Percentiles rank a stretch among this genome's conserved stretches.
phyloP scores from a whole-genome alignment of 1,139 yeast genomes.

The Lodderomyces elongisporus region DNA sequence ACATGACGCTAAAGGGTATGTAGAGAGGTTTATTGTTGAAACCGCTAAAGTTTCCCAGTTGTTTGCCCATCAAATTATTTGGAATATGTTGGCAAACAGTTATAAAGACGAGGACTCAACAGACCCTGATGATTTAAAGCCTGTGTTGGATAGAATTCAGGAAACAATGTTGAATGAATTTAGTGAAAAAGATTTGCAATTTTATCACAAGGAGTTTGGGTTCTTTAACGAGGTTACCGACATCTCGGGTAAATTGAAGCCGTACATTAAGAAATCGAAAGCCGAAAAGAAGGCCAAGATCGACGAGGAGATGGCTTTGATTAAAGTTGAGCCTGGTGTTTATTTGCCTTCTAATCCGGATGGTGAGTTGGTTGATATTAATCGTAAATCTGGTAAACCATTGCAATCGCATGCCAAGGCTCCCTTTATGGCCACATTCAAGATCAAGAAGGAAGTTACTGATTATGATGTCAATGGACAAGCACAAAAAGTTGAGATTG shows the following conservation, averaged over 20 bases:
- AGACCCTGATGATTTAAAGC: conserved; percentile 78
- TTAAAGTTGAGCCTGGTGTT: conserved; percentile 75
- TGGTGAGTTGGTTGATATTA: conserved; percentile 88
- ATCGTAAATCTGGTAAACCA: conserved; percentile 91
- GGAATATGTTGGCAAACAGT: conserved; percentile 96
- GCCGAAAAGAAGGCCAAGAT: conserved; percentile 95
- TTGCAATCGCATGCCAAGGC: conserved; percentile 98
- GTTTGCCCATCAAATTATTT: conserved; percentile 95
- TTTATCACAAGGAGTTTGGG: conserved; percentile 77
- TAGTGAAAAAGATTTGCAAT: conserved; percentile 53
- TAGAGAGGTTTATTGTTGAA: conserved; percentile 82
- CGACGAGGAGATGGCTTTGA: conserved; percentile 89
- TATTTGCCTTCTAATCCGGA: conserved; percentile 96
- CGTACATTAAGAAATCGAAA: conserved; percentile 86
- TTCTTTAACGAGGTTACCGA: conserved; percentile 90
- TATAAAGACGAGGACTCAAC: conserved; percentile 83
- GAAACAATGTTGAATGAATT: conserved; percentile 62
- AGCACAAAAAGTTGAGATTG: conserved; percentile 32
- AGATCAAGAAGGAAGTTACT: conserved; percentile 57
- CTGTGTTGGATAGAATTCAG: conserved; percentile 72
- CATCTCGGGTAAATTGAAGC: conserved; percentile 91
- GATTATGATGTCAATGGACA: conserved; percentile 42
- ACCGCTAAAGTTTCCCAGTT: conserved; percentile 87
- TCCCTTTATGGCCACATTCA: conserved; percentile 95
- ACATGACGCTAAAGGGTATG: conserved; percentile 78